These are phyloP conservation scores for Amanita inopinata DNA, from an alignment of 768 basidiomycete species.

Conservation along the genomic window DNA sequence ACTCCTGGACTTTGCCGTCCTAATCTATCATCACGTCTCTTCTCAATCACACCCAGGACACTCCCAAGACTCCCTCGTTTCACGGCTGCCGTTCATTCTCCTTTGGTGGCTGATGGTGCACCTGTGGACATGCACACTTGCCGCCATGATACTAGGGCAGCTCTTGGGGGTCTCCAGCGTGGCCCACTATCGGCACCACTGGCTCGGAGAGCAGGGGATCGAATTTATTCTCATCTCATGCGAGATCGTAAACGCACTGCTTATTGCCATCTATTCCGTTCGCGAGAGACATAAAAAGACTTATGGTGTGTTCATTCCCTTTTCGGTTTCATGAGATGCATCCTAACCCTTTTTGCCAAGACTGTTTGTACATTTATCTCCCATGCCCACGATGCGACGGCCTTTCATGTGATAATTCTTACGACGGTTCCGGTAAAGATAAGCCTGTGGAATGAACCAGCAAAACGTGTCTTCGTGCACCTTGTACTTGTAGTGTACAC, in stretches of 20 bases:
- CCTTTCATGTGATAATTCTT: background rate
- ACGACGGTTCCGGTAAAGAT: background rate
- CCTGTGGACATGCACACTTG: background rate
- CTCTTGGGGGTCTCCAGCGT: background rate
- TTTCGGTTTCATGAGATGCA: background rate
- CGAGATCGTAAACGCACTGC: background rate
- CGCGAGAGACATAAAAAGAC: background rate
- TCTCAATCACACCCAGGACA: background rate
- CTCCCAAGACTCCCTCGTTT: background rate
- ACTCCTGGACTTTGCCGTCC: background rate
- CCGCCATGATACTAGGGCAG: background rate
- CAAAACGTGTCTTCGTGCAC: too few species aligned
- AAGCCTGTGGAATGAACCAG: background rate
- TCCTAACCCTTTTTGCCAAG: background rate
- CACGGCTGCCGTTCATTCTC: background rate
- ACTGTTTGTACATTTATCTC: background rate
- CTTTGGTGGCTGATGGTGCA: background rate
- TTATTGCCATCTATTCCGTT: background rate
- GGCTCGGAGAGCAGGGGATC: background rate
- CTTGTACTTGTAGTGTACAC: too few species aligned
- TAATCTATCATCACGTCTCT: background rate
- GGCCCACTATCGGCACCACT: background rate
- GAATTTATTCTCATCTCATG: background rate
- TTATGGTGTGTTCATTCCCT: background rate
- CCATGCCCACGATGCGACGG: background rate